Conservation (phyloP, 2,329 filamentous ascomycete genomes). For the Colletotrichum melonis region DNA sequence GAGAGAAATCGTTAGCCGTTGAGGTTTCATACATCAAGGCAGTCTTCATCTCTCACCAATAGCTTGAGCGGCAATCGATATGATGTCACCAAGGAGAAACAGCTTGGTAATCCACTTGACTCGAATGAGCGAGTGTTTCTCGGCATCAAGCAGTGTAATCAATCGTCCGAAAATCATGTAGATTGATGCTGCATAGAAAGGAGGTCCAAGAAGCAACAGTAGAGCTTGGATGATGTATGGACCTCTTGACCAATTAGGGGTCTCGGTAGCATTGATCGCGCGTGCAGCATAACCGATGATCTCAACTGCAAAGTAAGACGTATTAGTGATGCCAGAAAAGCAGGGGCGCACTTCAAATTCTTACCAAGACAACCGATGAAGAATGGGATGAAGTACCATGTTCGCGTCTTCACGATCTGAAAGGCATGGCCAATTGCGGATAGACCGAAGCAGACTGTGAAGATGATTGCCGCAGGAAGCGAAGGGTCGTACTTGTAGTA, state of each 20-base stretch:
- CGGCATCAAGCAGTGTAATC: conserved; percentile 50
- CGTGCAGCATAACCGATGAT: conserved; percentile 64
- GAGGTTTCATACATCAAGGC: neutral
- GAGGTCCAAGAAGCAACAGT: conserved; percentile 58
- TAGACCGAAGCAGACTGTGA: conserved; percentile 52
- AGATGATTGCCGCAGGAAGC: conserved; percentile 53
- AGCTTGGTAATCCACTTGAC: conserved; percentile 60
- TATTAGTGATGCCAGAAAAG: too few relatives aligned
- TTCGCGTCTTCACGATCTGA: conserved; percentile 53
- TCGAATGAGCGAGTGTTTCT: conserved; percentile 46
- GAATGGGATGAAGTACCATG: conserved; percentile 66
- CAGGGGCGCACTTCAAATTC: conserved; percentile 42
- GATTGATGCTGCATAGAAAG: conserved; percentile 60
- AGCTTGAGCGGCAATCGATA: conserved; percentile 62
- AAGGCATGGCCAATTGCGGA: conserved; percentile 51
- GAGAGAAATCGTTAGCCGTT: neutral
- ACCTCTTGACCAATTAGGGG: conserved; percentile 48
- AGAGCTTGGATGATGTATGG: conserved; percentile 56
- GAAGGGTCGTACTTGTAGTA: conserved; percentile 61
- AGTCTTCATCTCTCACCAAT: conserved; percentile 44
- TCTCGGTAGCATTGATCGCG: conserved; percentile 53
- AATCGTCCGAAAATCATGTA: conserved; percentile 62
- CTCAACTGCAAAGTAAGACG: conserved; percentile 51
- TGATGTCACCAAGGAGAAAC: conserved; percentile 65
- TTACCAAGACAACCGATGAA: conserved; percentile 61